Evolutionary conservation across 352 stramenopile genomes (phyloP).

Genomic region (Pythium sp.): DNA sequence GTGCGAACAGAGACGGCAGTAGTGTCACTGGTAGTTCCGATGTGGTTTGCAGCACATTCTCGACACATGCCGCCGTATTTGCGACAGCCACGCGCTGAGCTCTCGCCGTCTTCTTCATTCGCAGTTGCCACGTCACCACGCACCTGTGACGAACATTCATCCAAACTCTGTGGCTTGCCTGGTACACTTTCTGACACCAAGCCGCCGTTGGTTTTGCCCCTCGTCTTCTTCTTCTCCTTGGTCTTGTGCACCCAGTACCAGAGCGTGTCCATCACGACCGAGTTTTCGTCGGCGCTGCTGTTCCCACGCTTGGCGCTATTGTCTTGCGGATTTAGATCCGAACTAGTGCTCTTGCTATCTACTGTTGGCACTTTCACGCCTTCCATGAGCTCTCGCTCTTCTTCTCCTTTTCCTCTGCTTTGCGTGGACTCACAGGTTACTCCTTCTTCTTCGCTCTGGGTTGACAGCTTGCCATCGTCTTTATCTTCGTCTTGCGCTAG

Average conservation of each 20-base stretch:
- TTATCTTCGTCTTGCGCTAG: background rate
- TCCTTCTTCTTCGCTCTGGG: background rate
- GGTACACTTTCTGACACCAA: background rate
- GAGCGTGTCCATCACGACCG: constrained; percentile 12
- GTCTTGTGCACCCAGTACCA: constrained; percentile 13
- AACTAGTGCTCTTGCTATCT: background rate
- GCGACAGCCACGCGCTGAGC: constrained; percentile 15
- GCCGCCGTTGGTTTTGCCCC: background rate
- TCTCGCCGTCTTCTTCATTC: background rate
- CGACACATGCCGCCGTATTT: constrained; percentile 28
- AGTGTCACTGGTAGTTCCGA: background rate
- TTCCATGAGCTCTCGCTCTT: background rate
- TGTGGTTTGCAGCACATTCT: constrained; percentile 7
- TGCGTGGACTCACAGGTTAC: background rate
- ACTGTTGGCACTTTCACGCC: background rate
- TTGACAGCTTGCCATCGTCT: background rate
- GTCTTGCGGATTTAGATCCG: background rate
- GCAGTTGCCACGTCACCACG: background rate
- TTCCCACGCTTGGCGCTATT: background rate
- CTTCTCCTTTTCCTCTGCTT: background rate
- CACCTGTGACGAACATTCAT: too few species aligned
- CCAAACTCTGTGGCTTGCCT: background rate
- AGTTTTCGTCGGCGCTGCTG: background rate
- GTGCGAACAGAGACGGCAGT: background rate
- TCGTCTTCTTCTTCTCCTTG: too few species aligned